phyloP scores from a whole-genome alignment of 495 filamentous ascomycete genomes.

The Hypoxylon fuscum region DNA sequence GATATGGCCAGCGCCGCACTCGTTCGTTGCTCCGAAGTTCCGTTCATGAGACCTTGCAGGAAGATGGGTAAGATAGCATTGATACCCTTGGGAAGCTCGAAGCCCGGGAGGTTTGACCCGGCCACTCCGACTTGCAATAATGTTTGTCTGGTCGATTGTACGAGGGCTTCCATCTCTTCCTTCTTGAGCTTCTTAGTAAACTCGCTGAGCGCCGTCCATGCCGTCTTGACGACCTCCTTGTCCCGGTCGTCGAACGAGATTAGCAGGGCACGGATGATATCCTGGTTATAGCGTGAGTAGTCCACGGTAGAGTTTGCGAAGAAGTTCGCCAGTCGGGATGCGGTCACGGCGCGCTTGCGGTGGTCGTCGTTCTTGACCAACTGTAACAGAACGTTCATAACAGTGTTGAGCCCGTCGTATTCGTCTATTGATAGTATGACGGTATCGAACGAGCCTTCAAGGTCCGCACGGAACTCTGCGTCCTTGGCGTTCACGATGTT shows the following conservation, averaged over 20 bases:
- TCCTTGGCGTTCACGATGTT: conserved; percentile 83
- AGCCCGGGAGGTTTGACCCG: conserved; percentile 85
- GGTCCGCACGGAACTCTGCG: conserved; percentile 74
- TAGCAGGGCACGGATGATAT: conserved; percentile 86
- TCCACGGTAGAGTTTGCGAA: conserved; percentile 83
- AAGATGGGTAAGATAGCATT: conserved; percentile 97
- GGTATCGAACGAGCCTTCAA: conserved; percentile 82
- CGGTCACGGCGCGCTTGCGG: conserved; percentile 77
- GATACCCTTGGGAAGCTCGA: conserved; percentile 95
- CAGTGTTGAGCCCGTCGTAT: conserved; percentile 91
- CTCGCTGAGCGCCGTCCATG: conserved; percentile 88
- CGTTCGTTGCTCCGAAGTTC: conserved; percentile 87
- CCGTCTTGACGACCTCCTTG: conserved; percentile 84
- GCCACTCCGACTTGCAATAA: conserved; percentile 87
- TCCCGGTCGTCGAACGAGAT: conserved; percentile 93
- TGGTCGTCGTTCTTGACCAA: conserved; percentile 94
- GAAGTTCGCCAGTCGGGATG: conserved; percentile 85
- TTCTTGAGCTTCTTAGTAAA: conserved; percentile 90
- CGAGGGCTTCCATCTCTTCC: conserved; percentile 98
- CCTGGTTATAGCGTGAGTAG: conserved; percentile 92
- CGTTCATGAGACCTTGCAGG: conserved; percentile 96
- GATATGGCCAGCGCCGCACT: conserved; percentile 93
- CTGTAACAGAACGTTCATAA: conserved; percentile 89
- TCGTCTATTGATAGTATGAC: conserved; percentile 94
- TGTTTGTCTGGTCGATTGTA: conserved; percentile 82